Conservation (phyloP, 495 filamentous ascomycete genomes). For the Penicillium longicatenatum region DNA sequence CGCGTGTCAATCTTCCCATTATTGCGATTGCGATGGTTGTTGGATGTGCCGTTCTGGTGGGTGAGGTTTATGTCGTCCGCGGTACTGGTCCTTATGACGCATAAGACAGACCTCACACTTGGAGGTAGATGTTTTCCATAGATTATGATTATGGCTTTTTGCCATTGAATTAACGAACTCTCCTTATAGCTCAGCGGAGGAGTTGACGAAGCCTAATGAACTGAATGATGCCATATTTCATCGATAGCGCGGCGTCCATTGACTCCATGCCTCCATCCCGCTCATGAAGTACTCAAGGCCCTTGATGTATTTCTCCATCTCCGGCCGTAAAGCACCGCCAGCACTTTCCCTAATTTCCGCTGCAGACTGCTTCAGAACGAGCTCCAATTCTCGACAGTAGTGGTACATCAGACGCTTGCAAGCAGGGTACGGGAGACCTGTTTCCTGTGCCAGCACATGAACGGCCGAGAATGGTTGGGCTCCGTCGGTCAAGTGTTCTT, state of each 20-base stretch:
- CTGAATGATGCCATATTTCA: conserved; percentile 11
- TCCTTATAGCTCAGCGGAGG: neutral
- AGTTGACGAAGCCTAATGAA: neutral
- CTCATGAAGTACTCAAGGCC: conserved; percentile 25
- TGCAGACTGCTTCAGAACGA: conserved; percentile 8
- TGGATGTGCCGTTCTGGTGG: conserved; percentile 58
- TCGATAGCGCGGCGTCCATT: conserved; percentile 27
- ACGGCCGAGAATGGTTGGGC: conserved; percentile 24
- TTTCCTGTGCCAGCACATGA: conserved; percentile 24
- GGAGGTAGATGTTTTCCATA: neutral
- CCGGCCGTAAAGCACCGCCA: conserved; percentile 4
- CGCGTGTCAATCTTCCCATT: conserved; percentile 64
- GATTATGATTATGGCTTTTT: neutral
- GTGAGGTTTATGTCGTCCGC: conserved; percentile 58
- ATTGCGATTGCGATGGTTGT: conserved; percentile 67
- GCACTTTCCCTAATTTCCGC: conserved; percentile 4
- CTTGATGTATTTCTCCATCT: conserved; percentile 22
- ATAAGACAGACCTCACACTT: conserved; percentile 1
- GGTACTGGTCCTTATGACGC: conserved; percentile 24
- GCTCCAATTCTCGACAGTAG: conserved; percentile 25
- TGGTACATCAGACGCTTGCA: conserved; percentile 24
- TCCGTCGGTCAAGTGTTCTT: conserved; percentile 19
- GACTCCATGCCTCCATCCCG: conserved; percentile 25
- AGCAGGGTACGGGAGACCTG: conserved; percentile 16
- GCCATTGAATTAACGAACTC: neutral